Percentiles rank a stretch among this genome's conserved stretches.
These are phyloP conservation scores for Limonium bicolor DNA, from an alignment of 148 eudicot species.

Conservation along the genomic window DNA sequence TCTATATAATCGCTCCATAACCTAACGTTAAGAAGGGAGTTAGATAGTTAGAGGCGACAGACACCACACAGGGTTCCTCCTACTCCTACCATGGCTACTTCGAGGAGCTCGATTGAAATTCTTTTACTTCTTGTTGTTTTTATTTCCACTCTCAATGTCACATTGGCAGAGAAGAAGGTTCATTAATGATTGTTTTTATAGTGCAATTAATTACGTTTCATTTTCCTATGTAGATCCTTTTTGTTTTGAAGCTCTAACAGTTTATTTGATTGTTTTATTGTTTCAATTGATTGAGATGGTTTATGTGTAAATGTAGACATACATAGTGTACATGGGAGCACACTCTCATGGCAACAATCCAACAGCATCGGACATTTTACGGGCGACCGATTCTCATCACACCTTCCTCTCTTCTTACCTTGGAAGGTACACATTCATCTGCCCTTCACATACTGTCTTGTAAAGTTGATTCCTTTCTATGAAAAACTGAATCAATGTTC, in stretches of 20 bases:
- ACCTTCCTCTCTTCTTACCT: constrained; percentile 36
- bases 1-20: too few species aligned
- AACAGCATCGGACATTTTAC: constrained; percentile 13
- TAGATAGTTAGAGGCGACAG: too few species aligned
- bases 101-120: too few species aligned
- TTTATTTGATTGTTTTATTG: background rate
- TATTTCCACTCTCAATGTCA: too few species aligned
- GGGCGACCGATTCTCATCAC: constrained; percentile 26
- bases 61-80: too few species aligned
- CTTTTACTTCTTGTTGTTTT: too few species aligned
- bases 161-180: too few species aligned
- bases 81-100: too few species aligned
- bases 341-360: constrained; percentile 28
- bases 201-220: too few species aligned
- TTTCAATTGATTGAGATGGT: background rate
- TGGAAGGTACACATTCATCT: constrained; percentile 28
- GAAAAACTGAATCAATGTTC: background rate
- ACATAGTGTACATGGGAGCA: constrained; percentile 59
- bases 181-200: too few species aligned
- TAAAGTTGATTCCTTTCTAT: background rate
- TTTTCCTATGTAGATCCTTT: too few species aligned
- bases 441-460: background rate
- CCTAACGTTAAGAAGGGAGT: too few species aligned
- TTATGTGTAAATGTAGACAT: constrained; percentile 15
- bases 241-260: background rate